A percentile compares a stretch with the other conserved stretches of the same genome.
These are phyloP conservation scores for Diaporthe sp. DNA, from an alignment of 2,329 filamentous ascomycete genomes.

Conservation along the genomic window DNA sequence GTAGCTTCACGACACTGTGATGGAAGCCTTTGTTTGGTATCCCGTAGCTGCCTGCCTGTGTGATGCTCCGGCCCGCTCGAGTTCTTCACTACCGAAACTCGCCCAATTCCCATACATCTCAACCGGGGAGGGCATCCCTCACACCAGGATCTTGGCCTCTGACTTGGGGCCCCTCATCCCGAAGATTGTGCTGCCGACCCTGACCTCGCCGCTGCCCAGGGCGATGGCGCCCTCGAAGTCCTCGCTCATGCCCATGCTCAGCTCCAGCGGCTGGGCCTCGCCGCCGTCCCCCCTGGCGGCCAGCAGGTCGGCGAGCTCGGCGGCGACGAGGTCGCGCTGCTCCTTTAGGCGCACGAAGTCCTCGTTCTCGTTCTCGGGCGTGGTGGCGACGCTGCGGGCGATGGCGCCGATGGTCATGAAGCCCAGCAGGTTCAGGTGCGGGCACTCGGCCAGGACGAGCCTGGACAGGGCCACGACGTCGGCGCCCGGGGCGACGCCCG, in stretches of 20 bases:
- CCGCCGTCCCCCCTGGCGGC: constrained; percentile 48
- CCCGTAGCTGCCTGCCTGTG: neutral
- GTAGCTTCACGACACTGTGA: neutral
- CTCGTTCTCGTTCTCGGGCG: constrained; percentile 86
- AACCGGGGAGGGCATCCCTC: constrained; percentile 25
- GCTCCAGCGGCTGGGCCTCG: constrained; percentile 70
- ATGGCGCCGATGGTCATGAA: constrained; percentile 99
- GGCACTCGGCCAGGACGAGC: constrained; percentile 76
- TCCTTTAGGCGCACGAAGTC: constrained; percentile 82
- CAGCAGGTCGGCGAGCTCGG: constrained; percentile 66
- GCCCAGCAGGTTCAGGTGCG: constrained; percentile 81
- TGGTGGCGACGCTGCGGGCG: constrained; percentile 82
- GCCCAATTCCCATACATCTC: neutral
- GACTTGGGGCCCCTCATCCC: constrained; percentile 84
- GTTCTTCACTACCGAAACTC: neutral
- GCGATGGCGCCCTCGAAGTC: constrained; percentile 92
- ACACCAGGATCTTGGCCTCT: constrained; percentile 78
- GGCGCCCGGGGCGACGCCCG: constrained; percentile 79
- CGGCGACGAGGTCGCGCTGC: constrained; percentile 78
- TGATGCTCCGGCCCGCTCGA: neutral
- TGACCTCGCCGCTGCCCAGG: constrained; percentile 89
- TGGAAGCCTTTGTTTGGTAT: neutral
- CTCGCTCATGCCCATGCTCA: constrained; percentile 99
- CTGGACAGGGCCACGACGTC: constrained; percentile 76
- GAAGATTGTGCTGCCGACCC: constrained; percentile 95